These are phyloP conservation scores for Pachysolen tannophilus DNA, from an alignment of 805 yeast species.

Conservation along the genomic window DNA sequence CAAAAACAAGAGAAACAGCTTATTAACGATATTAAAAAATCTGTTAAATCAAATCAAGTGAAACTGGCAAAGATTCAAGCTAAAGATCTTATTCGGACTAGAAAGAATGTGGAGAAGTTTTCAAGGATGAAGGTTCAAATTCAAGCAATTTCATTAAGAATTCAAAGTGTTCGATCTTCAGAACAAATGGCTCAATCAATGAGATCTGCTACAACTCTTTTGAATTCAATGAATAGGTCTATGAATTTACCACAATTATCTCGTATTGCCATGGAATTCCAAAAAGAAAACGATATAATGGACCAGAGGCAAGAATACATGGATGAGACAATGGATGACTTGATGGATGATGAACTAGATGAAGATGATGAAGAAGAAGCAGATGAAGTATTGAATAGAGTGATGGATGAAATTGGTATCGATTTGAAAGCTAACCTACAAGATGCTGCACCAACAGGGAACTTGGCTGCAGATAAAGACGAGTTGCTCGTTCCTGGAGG, in stretches of 20 bases:
- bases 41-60: constrained; percentile 86
- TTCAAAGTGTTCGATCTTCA: constrained; percentile 87
- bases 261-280: constrained; percentile 91
- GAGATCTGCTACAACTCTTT: constrained; percentile 84
- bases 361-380: constrained; percentile 78
- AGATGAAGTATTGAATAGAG: constrained; percentile 85
- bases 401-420: constrained; percentile 93
- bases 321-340: constrained; percentile 96
- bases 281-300: constrained; percentile 91
- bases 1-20: constrained; percentile 91
- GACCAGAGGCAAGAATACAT: constrained; percentile 98
- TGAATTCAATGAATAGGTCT: constrained; percentile 79
- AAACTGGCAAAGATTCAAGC: constrained; percentile 93
- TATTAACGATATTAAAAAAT: constrained; percentile 76
- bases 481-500: constrained; percentile 11
- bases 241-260: constrained; percentile 90
- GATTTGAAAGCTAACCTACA: constrained; percentile 51
- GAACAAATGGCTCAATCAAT: constrained; percentile 93
- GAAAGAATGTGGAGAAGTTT: constrained; percentile 77
- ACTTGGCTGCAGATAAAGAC: constrained; percentile 11
- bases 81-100: constrained; percentile 85
- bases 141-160: constrained; percentile 87
- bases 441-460: constrained; percentile 31
- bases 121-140: constrained; percentile 90
- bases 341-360: constrained; percentile 85